These are phyloP conservation scores for Lolium multiflorum DNA, from an alignment of 176 grass and related monocot genomes.

Conservation along the genomic window DNA sequence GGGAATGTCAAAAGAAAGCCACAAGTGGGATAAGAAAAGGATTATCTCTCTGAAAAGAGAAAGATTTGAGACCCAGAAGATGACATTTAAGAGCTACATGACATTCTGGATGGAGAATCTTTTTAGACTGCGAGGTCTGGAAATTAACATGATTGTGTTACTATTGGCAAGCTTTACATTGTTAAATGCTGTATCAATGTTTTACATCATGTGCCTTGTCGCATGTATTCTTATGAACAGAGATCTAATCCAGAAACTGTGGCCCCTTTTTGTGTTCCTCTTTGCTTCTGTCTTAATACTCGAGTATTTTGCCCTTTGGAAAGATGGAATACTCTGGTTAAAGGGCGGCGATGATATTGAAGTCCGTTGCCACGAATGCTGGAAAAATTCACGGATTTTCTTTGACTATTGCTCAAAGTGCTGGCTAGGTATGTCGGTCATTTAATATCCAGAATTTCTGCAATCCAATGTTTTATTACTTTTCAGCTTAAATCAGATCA, in stretches of 20 bases:
- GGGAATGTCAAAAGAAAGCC: conserved; percentile 92
- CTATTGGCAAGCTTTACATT: conserved; percentile 93
- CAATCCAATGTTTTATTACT: conserved; percentile 32
- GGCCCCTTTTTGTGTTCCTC: conserved; percentile 90
- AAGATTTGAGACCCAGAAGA: conserved; percentile 90
- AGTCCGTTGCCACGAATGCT: conserved; percentile 86
- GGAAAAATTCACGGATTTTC: conserved; percentile 75
- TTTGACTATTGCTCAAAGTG: conserved; percentile 85
- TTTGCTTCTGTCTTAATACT: conserved; percentile 84
- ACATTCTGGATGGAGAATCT: conserved; percentile 98
- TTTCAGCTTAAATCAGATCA: conserved; percentile 21
- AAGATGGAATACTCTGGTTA: conserved; percentile 63
- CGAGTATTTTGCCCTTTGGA: conserved; percentile 93
- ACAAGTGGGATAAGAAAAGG: conserved; percentile 91
- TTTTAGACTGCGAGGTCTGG: conserved; percentile 91
- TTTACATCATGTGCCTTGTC: conserved; percentile 86
- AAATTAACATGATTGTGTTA: conserved; percentile 96
- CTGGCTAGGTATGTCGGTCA: conserved; percentile 78
- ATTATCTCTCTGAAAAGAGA: conserved; percentile 81
- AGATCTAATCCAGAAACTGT: conserved; percentile 81
- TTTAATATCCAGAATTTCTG: conserved; percentile 7
- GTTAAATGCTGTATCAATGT: conserved; percentile 86
- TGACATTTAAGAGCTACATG: conserved; percentile 78
- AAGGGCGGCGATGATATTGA: conserved; percentile 51
- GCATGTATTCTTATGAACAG: conserved; percentile 90